Percentiles rank a stretch among this genome's conserved stretches.
These are phyloP conservation scores for Russula lepida DNA, from an alignment of 768 basidiomycete genomes.

Conservation along the genomic window DNA sequence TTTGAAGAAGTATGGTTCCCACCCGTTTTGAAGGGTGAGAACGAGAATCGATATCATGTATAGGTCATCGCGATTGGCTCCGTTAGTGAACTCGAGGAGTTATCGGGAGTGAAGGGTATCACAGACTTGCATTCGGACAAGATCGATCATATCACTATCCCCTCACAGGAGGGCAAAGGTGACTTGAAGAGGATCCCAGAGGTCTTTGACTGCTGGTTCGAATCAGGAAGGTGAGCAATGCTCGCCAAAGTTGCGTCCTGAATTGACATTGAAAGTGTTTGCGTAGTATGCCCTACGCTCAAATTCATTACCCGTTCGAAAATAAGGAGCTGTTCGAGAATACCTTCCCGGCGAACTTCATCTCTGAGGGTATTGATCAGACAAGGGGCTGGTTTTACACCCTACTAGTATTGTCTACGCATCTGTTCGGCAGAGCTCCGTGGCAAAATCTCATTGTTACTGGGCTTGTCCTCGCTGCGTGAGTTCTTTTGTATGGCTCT, in stretches of 20 bases:
- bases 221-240: constrained; percentile 80
- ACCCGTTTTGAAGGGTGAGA: not conserved
- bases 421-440: constrained; percentile 86
- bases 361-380: constrained; percentile 98
- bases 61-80: constrained; percentile 47
- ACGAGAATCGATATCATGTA: not conserved
- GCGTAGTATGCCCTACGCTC: constrained; percentile 96
- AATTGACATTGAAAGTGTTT: not conserved
- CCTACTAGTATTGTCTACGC: constrained; percentile 89
- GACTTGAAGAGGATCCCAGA: constrained; percentile 84
- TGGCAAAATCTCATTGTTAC: constrained; percentile 98
- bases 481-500: constrained; percentile 28
- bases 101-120: constrained; percentile 80
- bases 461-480: constrained; percentile 93
- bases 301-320: constrained; percentile 96
- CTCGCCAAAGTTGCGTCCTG: not conserved
- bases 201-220: constrained; percentile 99
- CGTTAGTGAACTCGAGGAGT: constrained; percentile 73
- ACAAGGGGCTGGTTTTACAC: constrained; percentile 99
- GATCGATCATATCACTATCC: constrained; percentile 95
- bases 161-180: constrained; percentile 83
- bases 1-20: constrained; percentile 59
- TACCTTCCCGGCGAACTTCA: constrained; percentile 91
- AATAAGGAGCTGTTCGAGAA: constrained; percentile 82
- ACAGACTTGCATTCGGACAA: constrained; percentile 89